Base-by-base conservation (phyloP, 495 filamentous ascomycete species). In the Usnea hakonensis region DNA sequence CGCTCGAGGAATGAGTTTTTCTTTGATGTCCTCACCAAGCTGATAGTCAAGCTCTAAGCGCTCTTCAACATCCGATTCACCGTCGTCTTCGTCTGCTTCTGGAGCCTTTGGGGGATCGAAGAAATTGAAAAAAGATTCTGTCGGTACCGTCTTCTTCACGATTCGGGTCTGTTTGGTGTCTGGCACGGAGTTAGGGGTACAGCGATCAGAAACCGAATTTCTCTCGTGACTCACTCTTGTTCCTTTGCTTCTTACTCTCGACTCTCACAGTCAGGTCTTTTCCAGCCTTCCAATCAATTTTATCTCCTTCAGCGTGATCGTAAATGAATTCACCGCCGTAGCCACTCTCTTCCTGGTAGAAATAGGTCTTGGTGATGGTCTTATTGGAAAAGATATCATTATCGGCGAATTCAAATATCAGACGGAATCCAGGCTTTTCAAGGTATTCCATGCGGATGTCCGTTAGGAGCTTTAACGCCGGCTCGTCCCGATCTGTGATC, bases 101-200 rank as follows among this genome's bases (percentile, higher is more conserved):
- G 92, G 95, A 56, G 90, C 87, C 76, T 90, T 90, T 3, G 95
- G 95, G 8, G 94, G 95, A 38, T 89, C 88, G 81, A 99, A 98
- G 85, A 99, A 99, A 82, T 97, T 97, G 85, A 99, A 99, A 83
- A 99, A 99, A 11, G 93, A 97, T 73, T 96, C 94, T 41, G 91
- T 96, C 4, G 95, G 95, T 44, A 97, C 93, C 19, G 91, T 96
- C 80, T 96, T 96, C 86, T 97, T 97, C 65, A 99, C 90, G 67
- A 99, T 86, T 64, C 95, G 90, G 63, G 94, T 97, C 75, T 99
- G 95, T 83, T 97, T 97, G 54, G 95, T 99, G 77, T 91, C 94
- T 98, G 64, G 35, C 58, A 33, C 19, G 30, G 21, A 13, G 13
- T 56, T 40, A 69, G 41, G 37, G 44, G 58, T 23, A 35, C 21